These are phyloP conservation scores for Xylaria sp. DNA, from an alignment of 495 filamentous ascomycete genomes.

Conservation along the genomic window DNA sequence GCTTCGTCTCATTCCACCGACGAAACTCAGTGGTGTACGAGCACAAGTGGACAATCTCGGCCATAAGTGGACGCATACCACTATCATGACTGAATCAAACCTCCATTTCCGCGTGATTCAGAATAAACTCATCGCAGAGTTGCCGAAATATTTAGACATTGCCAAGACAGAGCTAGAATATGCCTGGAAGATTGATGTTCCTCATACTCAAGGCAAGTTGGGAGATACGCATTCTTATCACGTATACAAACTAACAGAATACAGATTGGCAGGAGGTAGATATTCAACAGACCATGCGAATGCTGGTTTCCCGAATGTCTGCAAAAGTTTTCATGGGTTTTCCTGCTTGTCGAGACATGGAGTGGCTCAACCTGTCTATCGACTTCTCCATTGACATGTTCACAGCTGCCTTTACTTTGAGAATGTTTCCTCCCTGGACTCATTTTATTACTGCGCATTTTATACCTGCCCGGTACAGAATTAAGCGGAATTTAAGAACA, in stretches of 20 bases:
- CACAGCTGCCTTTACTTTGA: conserved; percentile 33
- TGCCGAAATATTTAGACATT: conserved; percentile 14
- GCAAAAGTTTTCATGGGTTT: conserved; percentile 52
- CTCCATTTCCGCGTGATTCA: conserved; percentile 17
- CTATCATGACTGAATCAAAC: not conserved
- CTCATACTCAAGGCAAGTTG: no score
- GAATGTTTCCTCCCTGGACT: conserved; percentile 24
- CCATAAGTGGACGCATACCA: not conserved
- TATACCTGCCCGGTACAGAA: conserved; percentile 10
- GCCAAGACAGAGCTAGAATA: conserved; percentile 17
- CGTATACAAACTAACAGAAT: no score
- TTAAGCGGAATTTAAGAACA: not conserved
- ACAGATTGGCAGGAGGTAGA: conserved; percentile 23
- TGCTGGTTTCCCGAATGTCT: conserved; percentile 51
- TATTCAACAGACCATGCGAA: conserved; percentile 19
- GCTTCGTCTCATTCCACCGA: not conserved
- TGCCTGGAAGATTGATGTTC: conserved; percentile 11
- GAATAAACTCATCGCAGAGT: conserved; percentile 14
- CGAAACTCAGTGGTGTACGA: not conserved
- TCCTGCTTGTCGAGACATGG: conserved; percentile 47
- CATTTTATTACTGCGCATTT: conserved; percentile 10
- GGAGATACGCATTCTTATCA: no score
- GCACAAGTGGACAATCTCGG: not conserved
- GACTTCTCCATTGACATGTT: conserved; percentile 56
- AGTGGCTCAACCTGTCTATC: conserved; percentile 57